These are phyloP conservation scores for Talaromyces marneffei DNA, from an alignment of 2,329 filamentous ascomycete species.

Conservation along the genomic window DNA sequence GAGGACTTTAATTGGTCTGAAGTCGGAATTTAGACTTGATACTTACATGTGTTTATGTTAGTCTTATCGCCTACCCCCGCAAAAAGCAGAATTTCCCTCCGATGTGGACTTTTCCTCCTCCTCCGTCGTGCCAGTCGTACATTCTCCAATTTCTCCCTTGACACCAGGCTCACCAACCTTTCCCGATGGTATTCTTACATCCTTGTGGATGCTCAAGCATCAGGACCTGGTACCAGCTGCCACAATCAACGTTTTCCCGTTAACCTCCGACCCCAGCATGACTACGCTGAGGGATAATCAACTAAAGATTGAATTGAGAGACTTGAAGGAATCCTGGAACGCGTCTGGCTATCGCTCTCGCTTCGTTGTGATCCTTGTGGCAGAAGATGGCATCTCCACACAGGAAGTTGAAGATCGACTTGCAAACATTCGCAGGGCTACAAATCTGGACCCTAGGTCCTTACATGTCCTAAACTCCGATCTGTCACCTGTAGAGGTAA, in stretches of 20 bases:
- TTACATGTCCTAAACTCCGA: slow-evolving; percentile 79
- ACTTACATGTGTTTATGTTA: slow-evolving; percentile 16
- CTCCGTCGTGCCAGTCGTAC: slow-evolving; percentile 49
- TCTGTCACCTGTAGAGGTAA: slow-evolving; percentile 64
- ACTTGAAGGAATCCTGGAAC: slow-evolving; percentile 61
- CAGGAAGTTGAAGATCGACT: slow-evolving; percentile 68
- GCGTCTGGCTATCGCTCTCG: slow-evolving; percentile 63
- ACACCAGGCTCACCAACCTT: slow-evolving; percentile 77
- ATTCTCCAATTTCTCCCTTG: slow-evolving; percentile 87
- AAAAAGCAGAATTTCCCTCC: slow-evolving; percentile 57
- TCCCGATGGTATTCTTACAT: slow-evolving; percentile 80
- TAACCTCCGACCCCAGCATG: slow-evolving; percentile 66
- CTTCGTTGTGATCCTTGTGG: slow-evolving; percentile 70
- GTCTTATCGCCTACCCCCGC: slow-evolving; percentile 54
- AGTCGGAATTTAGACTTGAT: background rate
- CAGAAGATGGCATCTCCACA: slow-evolving; percentile 60
- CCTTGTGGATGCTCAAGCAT: slow-evolving; percentile 82
- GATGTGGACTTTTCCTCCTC: slow-evolving; percentile 47
- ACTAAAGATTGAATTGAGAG: slow-evolving; percentile 79
- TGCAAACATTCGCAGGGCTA: slow-evolving; percentile 69
- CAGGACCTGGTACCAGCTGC: slow-evolving; percentile 76
- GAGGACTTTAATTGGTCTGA: background rate
- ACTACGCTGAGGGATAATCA: slow-evolving; percentile 78
- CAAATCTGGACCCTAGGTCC: slow-evolving; percentile 73
- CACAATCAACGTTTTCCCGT: slow-evolving; percentile 72